phyloP scores from a whole-genome alignment of 768 basidiomycete genomes.

The Suillus paluster region DNA sequence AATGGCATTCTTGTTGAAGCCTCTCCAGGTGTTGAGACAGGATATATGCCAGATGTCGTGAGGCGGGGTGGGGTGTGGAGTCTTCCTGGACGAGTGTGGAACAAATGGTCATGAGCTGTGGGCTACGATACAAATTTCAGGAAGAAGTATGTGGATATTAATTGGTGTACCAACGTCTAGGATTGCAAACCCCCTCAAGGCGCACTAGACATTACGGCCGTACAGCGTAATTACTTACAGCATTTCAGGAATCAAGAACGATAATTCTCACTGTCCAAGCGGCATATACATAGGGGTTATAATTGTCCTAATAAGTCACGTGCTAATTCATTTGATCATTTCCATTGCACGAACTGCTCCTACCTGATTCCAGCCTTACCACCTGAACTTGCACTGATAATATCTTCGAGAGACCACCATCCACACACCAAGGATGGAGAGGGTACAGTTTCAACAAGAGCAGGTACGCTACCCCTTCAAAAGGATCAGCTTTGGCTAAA shows the following conservation, averaged over 20 bases:
- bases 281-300: no score
- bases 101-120: not conserved
- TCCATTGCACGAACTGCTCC: not conserved
- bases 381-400: not conserved
- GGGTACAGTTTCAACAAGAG: slow-evolving; percentile 94
- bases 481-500: not conserved
- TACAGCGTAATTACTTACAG: no score
- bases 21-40: slow-evolving; percentile 49
- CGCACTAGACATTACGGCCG: not conserved
- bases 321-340: not conserved
- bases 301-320: not conserved
- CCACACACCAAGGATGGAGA: slow-evolving; percentile 66
- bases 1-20: slow-evolving; percentile 30
- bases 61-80: slow-evolving; percentile 75
- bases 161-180: not conserved
- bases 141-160: not conserved
- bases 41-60: slow-evolving; percentile 69
- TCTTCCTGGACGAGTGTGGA: slow-evolving; percentile 69
- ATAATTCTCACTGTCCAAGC: no score
- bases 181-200: not conserved
- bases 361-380: not conserved
- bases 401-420: not conserved
- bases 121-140: not conserved
- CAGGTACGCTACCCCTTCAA: slow-evolving; percentile 50
- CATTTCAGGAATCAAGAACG: no score